Conservation (phyloP, 495 filamentous ascomycete genomes). For the Podospora fimiseda region DNA sequence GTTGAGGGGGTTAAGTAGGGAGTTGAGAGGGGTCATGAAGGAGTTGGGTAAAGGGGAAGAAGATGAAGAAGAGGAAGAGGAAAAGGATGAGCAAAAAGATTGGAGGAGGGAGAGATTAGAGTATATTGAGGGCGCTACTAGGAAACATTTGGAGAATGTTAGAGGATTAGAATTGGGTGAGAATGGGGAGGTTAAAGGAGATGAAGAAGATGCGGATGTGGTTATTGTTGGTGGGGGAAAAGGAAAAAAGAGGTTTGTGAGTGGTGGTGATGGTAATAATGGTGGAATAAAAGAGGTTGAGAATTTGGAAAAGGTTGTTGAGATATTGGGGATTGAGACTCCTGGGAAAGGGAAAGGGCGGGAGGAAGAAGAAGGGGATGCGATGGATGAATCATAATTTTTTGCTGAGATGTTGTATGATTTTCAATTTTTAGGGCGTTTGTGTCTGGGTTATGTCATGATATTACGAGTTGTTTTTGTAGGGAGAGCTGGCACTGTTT, state of each 20-base stretch:
- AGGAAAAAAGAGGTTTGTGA: conserved; percentile 32
- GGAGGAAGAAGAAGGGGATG: conserved; percentile 1
- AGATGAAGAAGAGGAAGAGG: conserved; percentile 23
- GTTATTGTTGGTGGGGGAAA: conserved; percentile 19
- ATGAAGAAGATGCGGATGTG: conserved; percentile 47
- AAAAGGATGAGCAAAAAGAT: conserved; percentile 33
- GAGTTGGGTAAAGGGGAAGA: conserved; percentile 30
- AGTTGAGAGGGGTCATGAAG: conserved; percentile 55
- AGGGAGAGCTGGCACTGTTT: no score
- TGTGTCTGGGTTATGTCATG: no score
- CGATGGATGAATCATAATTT: conserved; percentile 26
- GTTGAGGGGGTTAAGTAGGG: conserved; percentile 57
- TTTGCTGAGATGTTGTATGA: background rate
- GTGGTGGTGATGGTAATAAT: no score
- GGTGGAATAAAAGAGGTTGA: conserved; percentile 51
- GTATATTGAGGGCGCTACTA: conserved; percentile 68
- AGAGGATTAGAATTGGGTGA: conserved; percentile 50
- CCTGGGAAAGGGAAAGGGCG: background rate
- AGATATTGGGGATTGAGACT: conserved; percentile 29
- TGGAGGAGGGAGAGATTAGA: conserved; percentile 56
- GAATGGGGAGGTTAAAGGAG: conserved; percentile 52
- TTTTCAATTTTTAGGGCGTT: no score
- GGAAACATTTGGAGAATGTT: conserved; percentile 49
- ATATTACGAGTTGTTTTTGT: no score
- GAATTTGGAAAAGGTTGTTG: conserved; percentile 42